Evolutionary conservation across 202 grass and related monocot species (phyloP).

Genomic region (Musa balbisiana): DNA sequence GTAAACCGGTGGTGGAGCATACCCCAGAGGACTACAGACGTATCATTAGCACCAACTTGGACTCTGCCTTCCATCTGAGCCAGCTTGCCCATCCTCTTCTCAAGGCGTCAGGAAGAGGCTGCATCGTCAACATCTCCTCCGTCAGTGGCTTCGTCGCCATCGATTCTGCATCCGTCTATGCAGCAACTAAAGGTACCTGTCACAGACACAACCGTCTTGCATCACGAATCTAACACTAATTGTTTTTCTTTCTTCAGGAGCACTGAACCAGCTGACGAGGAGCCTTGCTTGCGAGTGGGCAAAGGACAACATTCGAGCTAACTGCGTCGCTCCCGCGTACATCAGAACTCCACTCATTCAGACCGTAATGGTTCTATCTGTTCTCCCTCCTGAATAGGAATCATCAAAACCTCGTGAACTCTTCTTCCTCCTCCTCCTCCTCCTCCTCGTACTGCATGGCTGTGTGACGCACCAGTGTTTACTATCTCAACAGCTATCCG

Average conservation of each 20-base stretch:
- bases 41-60: conserved; percentile 12
- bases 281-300: conserved; percentile 7
- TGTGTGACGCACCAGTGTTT: too few relatives aligned
- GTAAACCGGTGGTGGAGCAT: background rate
- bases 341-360: background rate
- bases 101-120: background rate
- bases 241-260: background rate
- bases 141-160: background rate
- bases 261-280: background rate
- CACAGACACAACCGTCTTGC: too few relatives aligned
- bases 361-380: background rate
- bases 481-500: background rate
- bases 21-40: background rate
- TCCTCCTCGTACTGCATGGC: too few relatives aligned
- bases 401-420: too few relatives aligned
- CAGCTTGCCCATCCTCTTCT: conserved; percentile 13
- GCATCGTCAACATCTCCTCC: conserved; percentile 7
- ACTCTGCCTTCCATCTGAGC: conserved; percentile 5
- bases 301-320: background rate
- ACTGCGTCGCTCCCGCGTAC: background rate
- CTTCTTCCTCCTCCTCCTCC: too few relatives aligned
- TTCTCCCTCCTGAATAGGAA: too few relatives aligned
- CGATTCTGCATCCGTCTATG: background rate
- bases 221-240: too few relatives aligned
- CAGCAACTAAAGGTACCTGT: conserved; percentile 4